Percentiles rank a stretch among this genome's conserved stretches.
Conservation (phyloP, 495 filamentous ascomycete species). For the Podospora bellae-mahoneyi region DNA sequence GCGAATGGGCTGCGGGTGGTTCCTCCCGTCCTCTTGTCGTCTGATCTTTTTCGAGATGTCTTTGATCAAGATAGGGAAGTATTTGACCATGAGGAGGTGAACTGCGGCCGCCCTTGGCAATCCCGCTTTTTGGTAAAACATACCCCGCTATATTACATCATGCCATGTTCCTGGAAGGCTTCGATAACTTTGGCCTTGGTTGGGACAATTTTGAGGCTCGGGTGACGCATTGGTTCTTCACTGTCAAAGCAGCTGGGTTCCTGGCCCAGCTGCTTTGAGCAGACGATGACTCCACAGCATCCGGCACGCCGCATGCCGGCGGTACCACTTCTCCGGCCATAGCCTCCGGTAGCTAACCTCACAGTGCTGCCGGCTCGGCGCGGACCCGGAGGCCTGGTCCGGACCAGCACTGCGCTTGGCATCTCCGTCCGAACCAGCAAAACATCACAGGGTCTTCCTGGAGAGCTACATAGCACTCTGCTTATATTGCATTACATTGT, state of each 20-base stretch:
- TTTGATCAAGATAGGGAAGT: neutral
- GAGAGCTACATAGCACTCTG: neutral
- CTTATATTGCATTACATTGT: neutral
- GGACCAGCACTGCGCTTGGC: neutral
- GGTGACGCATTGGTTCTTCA: neutral
- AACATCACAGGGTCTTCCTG: neutral
- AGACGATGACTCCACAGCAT: neutral
- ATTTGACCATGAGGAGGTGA: neutral
- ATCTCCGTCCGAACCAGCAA: neutral
- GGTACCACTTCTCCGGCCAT: neutral
- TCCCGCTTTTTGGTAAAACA: neutral
- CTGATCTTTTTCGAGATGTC: neutral
- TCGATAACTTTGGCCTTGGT: neutral
- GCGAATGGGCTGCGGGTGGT: neutral
- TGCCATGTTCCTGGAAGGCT: neutral
- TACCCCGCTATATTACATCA: conserved; percentile 8
- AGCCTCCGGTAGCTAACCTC: neutral
- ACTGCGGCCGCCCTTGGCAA: neutral
- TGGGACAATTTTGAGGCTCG: neutral
- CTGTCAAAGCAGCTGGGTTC: neutral
- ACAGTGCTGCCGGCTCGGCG: neutral
- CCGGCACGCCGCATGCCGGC: neutral
- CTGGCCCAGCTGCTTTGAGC: neutral
- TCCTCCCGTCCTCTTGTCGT: neutral
- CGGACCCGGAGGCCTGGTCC: neutral